Base-by-base conservation (phyloP, 305 asterid species). In the Petunia hybrid region DNA sequence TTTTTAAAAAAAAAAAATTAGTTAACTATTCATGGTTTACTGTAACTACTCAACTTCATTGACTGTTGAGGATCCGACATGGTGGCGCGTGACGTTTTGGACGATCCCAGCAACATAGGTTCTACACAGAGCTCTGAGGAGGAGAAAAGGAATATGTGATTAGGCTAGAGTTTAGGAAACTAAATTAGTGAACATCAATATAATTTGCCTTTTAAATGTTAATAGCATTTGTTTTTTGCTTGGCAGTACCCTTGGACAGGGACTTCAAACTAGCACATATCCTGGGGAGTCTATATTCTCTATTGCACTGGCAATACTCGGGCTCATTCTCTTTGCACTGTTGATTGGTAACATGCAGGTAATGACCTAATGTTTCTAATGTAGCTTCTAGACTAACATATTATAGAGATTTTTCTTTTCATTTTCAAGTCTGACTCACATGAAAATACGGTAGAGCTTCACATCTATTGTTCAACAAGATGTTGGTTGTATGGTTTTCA, bases 261-360 rank as follows among this genome's bases (percentile, higher is more conserved):
- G 99, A 85, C 98, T 97, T 85, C 83, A 97, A 86, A 97, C 98
- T 80, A 97, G 99, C 87, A 97, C 98, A 53, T 97, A 85, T 85
- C 93, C 95, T 41, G 99, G 98, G 80, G 99, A 97, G 93, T 91
- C 97, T 82, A 81, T 97, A 80, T 97, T 97, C 90, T 95, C 99
- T 88, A 97, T 97, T 70, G 97, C 97, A 45, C 94, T 97, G 57
- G 99, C 99, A 69, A 97, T 97, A 80, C 90, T 90, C 77, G 99
- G 99, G 66, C 99, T 97, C 84, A 90, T 97, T 84, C 99, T 97
- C 76, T 97, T 97, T 85, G 99, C 99, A 8, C 90, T 97, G 61
- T 91, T 97, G 91, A 97, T 97, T 85, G 99, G 99, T 84, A 97
- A 97, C 88, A 97, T 97, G 99, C 99, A 97, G 99, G 99, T 95